Conservation (phyloP, 176 grass and related monocot species). For the Phyllostachys edulis region DNA sequence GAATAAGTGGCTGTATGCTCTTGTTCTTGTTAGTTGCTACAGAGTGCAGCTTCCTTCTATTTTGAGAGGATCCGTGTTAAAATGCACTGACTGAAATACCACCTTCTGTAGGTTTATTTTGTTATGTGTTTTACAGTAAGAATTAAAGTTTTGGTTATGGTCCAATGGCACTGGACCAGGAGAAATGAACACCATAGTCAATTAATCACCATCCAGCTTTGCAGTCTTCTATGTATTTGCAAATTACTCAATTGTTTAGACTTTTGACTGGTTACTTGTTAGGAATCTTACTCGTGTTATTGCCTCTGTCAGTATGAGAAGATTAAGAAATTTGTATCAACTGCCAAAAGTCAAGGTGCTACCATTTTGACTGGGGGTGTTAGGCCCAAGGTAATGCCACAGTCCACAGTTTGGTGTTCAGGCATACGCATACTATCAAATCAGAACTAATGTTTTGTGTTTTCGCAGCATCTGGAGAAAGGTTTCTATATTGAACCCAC, state of each 20-base stretch:
- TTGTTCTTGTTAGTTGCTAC: neutral
- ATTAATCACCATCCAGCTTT: neutral
- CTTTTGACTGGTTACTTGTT: neutral
- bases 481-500: constrained; percentile 89
- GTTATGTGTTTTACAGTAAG: neutral
- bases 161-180: neutral
- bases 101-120: constrained; percentile 4
- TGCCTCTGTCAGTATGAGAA: constrained; percentile 76
- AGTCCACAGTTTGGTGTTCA: neutral
- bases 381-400: constrained; percentile 61
- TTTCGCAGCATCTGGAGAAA: constrained; percentile 78
- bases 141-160: neutral
- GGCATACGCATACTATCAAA: neutral
- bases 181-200: neutral
- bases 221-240: neutral
- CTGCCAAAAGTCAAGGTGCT: constrained; percentile 80
- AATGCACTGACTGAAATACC: neutral
- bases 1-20: neutral
- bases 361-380: constrained; percentile 81
- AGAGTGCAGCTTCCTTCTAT: neutral
- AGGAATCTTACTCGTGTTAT: constrained; percentile 22
- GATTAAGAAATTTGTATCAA: constrained; percentile 74
- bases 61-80: neutral
- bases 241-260: neutral
- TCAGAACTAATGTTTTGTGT: constrained; percentile 25